Conservation (phyloP, 139 green algal genomes). For the Chlorella sp. region DNA sequence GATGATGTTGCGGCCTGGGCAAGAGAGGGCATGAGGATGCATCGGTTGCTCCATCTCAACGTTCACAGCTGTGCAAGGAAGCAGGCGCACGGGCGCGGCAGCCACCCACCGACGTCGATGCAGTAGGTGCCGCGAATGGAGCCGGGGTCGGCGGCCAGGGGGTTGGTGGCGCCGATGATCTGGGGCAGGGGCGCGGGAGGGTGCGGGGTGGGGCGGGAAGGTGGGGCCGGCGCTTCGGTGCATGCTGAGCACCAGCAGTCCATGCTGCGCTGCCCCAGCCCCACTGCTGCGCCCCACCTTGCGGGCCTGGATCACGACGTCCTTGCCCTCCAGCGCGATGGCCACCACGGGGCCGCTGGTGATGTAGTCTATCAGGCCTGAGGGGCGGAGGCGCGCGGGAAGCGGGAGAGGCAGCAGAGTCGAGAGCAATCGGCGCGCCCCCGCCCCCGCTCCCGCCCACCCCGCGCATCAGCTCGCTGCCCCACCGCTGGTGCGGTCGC, state of each 20-base stretch:
- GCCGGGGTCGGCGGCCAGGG: conserved; percentile 74
- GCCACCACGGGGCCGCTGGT: conserved; percentile 84
- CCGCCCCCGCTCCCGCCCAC: too few relatives aligned
- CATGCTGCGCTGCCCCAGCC: too few relatives aligned
- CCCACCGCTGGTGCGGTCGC: too few relatives aligned
- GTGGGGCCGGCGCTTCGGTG: too few relatives aligned
- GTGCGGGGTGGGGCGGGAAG: too few relatives aligned
- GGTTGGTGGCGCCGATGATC: conserved; percentile 94
- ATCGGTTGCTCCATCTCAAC: neutral
- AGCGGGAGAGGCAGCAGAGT: too few relatives aligned
- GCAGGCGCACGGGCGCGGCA: neutral
- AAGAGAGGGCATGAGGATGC: neutral
- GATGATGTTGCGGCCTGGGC: conserved; percentile 88
- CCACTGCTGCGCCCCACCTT: too few relatives aligned
- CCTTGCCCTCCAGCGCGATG: conserved; percentile 84
- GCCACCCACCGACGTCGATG: conserved; percentile 62
- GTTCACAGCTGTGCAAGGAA: neutral
- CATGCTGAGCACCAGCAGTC: too few relatives aligned
- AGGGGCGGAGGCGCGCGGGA: neutral
- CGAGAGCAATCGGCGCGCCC: too few relatives aligned
- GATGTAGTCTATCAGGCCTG: conserved; percentile 85
- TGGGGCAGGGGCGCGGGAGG: too few relatives aligned
- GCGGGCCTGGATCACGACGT: conserved; percentile 70
- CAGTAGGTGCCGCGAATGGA: conserved; percentile 89
- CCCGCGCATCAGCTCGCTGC: too few relatives aligned